Evolutionary conservation across 768 basidiomycete species (phyloP).

Genomic region (Dacryopinax primogenitus): DNA sequence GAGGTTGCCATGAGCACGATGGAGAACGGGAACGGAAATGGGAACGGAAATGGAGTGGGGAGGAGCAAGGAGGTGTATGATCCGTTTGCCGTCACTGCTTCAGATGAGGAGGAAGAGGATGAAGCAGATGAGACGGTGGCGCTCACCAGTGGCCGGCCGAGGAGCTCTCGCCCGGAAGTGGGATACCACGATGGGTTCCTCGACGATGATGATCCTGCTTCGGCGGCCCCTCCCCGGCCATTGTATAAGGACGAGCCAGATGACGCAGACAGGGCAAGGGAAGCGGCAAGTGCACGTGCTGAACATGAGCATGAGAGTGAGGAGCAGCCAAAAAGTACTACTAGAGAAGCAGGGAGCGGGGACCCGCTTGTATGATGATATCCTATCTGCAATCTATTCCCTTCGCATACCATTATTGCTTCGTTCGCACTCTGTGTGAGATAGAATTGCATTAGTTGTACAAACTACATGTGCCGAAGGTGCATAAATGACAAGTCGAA

Average conservation of each 20-base stretch:
- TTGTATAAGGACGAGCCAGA: slow-evolving; percentile 45
- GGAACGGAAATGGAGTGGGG: slow-evolving; percentile 15
- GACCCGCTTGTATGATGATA: slow-evolving; percentile 10
- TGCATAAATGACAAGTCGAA: slow-evolving; percentile 17
- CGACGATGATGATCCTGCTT: slow-evolving; percentile 56
- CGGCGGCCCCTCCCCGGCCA: slow-evolving; percentile 23
- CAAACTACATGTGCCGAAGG: slow-evolving; percentile 8
- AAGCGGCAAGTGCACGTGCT: slow-evolving; percentile 9
- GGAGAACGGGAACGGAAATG: slow-evolving; percentile 29
- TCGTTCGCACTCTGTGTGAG: neutral
- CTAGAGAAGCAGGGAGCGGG: slow-evolving; percentile 6
- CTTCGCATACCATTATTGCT: neutral
- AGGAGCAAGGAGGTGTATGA: slow-evolving; percentile 88
- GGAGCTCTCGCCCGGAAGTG: slow-evolving; percentile 26
- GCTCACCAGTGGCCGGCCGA: slow-evolving; percentile 32
- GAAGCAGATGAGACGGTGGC: slow-evolving; percentile 54
- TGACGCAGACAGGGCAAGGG: slow-evolving; percentile 12
- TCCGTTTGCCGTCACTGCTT: slow-evolving; percentile 75
- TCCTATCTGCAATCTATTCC: slow-evolving; percentile 8
- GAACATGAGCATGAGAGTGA: neutral
- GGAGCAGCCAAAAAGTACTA: neutral
- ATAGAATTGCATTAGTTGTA: neutral
- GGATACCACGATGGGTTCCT: slow-evolving; percentile 70
- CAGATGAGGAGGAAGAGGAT: slow-evolving; percentile 58
- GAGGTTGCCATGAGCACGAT: slow-evolving; percentile 69